These are phyloP conservation scores for Dothideomycetes sp. DNA, from an alignment of 2,329 filamentous ascomycete species.

Conservation along the genomic window DNA sequence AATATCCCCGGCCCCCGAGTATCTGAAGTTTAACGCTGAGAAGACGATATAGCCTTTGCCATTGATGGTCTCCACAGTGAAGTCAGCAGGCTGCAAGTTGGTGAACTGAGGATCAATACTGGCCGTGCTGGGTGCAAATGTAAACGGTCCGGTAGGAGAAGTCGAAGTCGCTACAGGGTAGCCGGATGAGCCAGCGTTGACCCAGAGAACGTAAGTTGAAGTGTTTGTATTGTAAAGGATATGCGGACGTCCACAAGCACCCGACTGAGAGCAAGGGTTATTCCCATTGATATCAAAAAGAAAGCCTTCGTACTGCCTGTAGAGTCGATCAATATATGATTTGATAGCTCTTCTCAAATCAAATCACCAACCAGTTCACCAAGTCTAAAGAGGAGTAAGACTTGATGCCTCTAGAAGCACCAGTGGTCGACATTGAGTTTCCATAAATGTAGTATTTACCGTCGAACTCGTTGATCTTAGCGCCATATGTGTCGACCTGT, in stretches of 20 bases:
- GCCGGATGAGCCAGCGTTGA: conserved; percentile 19
- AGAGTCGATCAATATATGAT: not conserved
- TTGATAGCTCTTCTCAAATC: not conserved
- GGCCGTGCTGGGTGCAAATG: conserved; percentile 13
- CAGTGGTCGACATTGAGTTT: conserved; percentile 20
- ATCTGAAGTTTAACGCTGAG: conserved; percentile 19
- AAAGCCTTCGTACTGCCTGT: conserved; percentile 20
- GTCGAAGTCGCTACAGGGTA: conserved; percentile 19
- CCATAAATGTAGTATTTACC: conserved; percentile 22
- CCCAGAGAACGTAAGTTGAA: conserved; percentile 20
- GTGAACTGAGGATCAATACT: conserved; percentile 18
- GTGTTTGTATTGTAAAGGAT: conserved; percentile 19
- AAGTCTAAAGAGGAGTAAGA: conserved; percentile 20
- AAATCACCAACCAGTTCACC: conserved; percentile 13
- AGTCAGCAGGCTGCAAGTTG: conserved; percentile 19
- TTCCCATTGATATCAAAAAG: conserved; percentile 16
- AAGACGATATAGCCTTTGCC: conserved; percentile 20
- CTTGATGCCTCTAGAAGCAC: conserved; percentile 20
- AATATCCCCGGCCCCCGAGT: conserved; percentile 18
- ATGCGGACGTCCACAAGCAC: conserved; percentile 20
- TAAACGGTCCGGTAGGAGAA: conserved; percentile 19
- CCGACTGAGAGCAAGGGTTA: conserved; percentile 13
- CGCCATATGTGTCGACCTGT: conserved; percentile 21
- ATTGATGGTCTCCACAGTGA: conserved; percentile 17
- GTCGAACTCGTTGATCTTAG: conserved; percentile 21